Percentiles rank a stretch among this genome's conserved stretches.
phyloP scores from a whole-genome alignment of 495 filamentous ascomycete genomes.

The Hypomontagnella submonticulosa region DNA sequence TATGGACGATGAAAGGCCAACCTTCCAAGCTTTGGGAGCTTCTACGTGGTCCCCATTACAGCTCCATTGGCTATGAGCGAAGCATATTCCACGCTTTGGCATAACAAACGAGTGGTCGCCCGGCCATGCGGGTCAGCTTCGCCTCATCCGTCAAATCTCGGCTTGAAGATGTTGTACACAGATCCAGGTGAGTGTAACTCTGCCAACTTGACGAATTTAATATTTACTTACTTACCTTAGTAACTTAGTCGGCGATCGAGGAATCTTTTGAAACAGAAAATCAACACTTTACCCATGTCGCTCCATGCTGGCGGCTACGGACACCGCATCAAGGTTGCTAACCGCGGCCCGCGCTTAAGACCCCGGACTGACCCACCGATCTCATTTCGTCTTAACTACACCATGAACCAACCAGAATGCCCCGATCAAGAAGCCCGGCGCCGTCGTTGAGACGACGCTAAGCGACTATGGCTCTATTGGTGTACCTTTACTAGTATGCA shows the following conservation, averaged over 20 bases:
- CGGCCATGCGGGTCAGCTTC: conserved; percentile 11
- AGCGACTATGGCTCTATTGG: conserved; percentile 26
- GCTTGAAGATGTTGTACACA: conserved; percentile 5
- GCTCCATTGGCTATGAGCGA: conserved; percentile 36
- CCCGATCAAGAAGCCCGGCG: conserved; percentile 17
- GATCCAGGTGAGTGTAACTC: conserved; percentile 1
- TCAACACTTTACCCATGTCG: not conserved
- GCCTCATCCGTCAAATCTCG: conserved; percentile 42
- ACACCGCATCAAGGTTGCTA: conserved; percentile 16
- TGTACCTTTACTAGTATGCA: conserved; percentile 9
- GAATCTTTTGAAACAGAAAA: conserved; percentile 21
- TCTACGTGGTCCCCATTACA: conserved; percentile 24
- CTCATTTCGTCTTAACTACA: conserved; percentile 40
- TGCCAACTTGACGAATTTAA: too few relatives aligned
- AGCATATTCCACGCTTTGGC: conserved; percentile 13
- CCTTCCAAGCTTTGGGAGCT: conserved; percentile 12
- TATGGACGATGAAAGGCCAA: conserved; percentile 7
- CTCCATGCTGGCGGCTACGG: conserved; percentile 37
- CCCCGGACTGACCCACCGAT: conserved; percentile 35
- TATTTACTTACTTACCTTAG: too few relatives aligned
- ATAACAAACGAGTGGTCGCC: conserved; percentile 25
- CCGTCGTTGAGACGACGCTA: conserved; percentile 29
- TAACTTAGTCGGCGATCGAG: conserved; percentile 11
- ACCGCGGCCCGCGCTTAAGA: conserved; percentile 47
- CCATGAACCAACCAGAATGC: conserved; percentile 43